Evolutionary conservation across 306 rosid genomes (phyloP).

Genomic region (Chamaecrista fasciculata): DNA sequence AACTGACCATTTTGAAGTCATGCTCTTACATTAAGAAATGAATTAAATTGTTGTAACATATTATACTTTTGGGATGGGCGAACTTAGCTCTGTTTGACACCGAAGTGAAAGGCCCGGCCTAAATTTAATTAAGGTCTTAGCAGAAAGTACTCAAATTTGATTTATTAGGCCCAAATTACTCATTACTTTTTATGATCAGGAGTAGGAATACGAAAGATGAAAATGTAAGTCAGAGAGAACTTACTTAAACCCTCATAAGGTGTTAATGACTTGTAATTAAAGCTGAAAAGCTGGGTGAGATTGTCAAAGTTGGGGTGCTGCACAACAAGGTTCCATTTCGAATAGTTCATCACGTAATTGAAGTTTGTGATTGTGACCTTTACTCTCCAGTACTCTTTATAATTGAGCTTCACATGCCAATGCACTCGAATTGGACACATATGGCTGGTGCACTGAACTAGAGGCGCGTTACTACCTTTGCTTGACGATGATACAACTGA

Average conservation of each 20-base stretch:
- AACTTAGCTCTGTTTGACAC: too few relatives aligned
- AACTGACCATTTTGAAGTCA: too few relatives aligned
- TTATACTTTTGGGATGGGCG: too few relatives aligned
- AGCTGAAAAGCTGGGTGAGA: constrained; percentile 85
- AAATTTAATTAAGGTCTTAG: too few relatives aligned
- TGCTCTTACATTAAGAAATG: too few relatives aligned
- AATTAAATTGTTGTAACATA: too few relatives aligned
- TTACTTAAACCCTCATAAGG: constrained; percentile 94
- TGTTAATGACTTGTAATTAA: constrained; percentile 71
- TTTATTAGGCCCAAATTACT: too few relatives aligned
- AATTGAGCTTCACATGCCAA: constrained; percentile 98
- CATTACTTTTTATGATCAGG: background rate
- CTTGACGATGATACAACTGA: constrained; percentile 64
- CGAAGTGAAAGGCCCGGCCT: too few relatives aligned
- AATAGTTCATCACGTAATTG: constrained; percentile 93
- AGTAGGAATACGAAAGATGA: constrained; percentile 2
- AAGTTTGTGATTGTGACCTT: constrained; percentile 90
- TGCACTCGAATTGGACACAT: constrained; percentile 97
- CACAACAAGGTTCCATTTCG: constrained; percentile 91
- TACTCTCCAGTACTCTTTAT: constrained; percentile 97
- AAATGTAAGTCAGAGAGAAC: constrained; percentile 35
- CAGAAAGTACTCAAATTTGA: too few relatives aligned
- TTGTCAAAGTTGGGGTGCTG: constrained; percentile 97
- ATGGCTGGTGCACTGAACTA: constrained; percentile 89
- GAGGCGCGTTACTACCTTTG: constrained; percentile 54